Evolutionary conservation across 176 grass and related monocot species (phyloP).

Genomic region (Themeda triandra): DNA sequence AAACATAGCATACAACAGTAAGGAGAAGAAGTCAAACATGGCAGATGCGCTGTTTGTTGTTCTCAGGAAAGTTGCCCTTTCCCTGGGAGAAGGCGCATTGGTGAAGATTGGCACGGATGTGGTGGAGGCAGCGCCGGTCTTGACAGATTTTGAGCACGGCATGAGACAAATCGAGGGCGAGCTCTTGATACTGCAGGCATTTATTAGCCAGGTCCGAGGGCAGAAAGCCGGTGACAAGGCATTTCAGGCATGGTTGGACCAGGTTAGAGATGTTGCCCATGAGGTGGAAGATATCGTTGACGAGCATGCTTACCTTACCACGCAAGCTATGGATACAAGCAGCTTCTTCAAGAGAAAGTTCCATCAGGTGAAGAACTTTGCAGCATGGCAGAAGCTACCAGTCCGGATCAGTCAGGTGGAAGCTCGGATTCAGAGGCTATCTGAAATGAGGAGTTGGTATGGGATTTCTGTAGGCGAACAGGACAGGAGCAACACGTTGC

Average conservation of each 20-base stretch:
- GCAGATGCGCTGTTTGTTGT: constrained; percentile 41
- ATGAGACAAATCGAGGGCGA: constrained; percentile 41
- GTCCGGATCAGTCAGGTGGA: constrained; percentile 36
- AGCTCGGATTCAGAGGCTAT: constrained; percentile 31
- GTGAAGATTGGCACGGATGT: neutral
- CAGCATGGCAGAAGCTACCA: constrained; percentile 15
- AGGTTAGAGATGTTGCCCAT: constrained; percentile 37
- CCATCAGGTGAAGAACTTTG: constrained; percentile 26
- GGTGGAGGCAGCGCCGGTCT: constrained; percentile 23
- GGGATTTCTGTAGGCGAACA: neutral
- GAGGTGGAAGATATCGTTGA: constrained; percentile 58
- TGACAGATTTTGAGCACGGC: constrained; percentile 29
- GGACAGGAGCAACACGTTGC: neutral
- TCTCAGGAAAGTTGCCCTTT: constrained; percentile 41
- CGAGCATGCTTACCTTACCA: constrained; percentile 40
- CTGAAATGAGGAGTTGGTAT: constrained; percentile 43
- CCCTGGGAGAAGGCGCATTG: constrained; percentile 25
- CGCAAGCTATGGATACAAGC: neutral
- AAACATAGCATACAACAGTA: neutral
- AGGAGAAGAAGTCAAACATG: constrained; percentile 16
- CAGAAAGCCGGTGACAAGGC: constrained; percentile 9
- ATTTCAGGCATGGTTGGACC: constrained; percentile 33
- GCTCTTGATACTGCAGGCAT: constrained; percentile 40
- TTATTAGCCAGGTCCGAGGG: constrained; percentile 23
- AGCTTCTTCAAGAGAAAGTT: constrained; percentile 40